Percentiles rank a stretch among this genome's conserved stretches.
Conservation (phyloP, 2,329 filamentous ascomycete genomes). For the Falciphora oryzae region DNA sequence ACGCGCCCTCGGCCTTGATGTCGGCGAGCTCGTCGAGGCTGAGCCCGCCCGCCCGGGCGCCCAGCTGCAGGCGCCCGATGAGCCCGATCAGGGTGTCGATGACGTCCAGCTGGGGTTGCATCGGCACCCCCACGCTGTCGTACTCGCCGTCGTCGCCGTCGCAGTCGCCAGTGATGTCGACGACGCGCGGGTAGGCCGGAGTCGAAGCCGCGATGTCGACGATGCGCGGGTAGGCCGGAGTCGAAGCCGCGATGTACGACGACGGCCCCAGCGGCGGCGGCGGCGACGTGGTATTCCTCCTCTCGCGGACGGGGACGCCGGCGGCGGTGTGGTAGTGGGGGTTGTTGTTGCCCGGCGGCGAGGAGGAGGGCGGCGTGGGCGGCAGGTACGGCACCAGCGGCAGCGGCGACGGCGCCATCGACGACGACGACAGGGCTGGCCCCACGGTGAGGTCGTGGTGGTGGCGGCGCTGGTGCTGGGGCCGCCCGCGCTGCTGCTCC, state of each 20-base stretch:
- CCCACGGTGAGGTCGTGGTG: neutral
- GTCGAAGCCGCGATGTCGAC: neutral
- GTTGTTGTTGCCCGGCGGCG: neutral
- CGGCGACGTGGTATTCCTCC: neutral
- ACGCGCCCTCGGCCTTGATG: conserved; percentile 5
- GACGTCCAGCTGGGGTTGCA: neutral
- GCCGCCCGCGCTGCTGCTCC: neutral
- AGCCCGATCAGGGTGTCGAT: conserved; percentile 5
- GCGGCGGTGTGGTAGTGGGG: neutral
- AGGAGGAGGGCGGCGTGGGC: neutral
- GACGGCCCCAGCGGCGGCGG: neutral
- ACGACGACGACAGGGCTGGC: neutral
- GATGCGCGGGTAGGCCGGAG: neutral
- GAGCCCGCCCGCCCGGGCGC: neutral
- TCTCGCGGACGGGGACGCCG: neutral
- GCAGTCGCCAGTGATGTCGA: neutral
- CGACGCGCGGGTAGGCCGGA: neutral
- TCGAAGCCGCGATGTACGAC: neutral
- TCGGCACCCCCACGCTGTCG: neutral
- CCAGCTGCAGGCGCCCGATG: conserved; percentile 3
- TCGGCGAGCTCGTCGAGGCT: neutral
- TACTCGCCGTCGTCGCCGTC: neutral
- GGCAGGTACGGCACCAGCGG: neutral
- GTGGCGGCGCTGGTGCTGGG: neutral
- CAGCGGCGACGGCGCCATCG: neutral